These are phyloP conservation scores for Auricularia auricula-judae DNA, from an alignment of 768 basidiomycete genomes.

Conservation along the genomic window DNA sequence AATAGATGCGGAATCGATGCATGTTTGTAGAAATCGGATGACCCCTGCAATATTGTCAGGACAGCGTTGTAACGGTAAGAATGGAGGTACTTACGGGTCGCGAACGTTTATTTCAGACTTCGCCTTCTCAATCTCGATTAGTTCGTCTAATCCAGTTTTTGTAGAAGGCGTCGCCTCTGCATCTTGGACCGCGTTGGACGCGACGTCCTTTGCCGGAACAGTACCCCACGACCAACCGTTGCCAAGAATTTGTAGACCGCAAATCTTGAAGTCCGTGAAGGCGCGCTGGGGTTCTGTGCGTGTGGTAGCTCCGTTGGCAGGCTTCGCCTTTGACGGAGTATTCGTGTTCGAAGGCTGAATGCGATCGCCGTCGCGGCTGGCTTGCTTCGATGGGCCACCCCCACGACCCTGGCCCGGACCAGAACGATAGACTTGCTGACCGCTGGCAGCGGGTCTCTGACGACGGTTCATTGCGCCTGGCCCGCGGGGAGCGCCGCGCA, in stretches of 20 bases:
- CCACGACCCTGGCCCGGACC: neutral
- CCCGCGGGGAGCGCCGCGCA: neutral
- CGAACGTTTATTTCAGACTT: too few species aligned
- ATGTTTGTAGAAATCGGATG: conserved; percentile 2
- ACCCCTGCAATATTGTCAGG: neutral
- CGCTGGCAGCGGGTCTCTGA: neutral
- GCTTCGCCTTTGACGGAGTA: too few species aligned
- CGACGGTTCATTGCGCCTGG: neutral
- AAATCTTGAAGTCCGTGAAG: conserved; percentile 95
- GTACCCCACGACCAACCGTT: conserved; percentile 83
- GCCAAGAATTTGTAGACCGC: conserved; percentile 76
- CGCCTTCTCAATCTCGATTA: too few species aligned
- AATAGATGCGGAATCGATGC: conserved; percentile 82
- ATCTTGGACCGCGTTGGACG: too few species aligned
- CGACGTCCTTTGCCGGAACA: neutral
- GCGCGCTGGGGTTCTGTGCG: conserved; percentile 76
- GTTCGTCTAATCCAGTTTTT: too few species aligned
- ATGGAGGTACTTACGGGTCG: too few species aligned
- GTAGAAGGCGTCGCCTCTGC: too few species aligned
- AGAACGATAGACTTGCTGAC: neutral
- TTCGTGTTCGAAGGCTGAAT: neutral
- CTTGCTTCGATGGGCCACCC: neutral
- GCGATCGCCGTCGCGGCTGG: neutral
- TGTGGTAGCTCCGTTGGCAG: conserved; percentile 42
- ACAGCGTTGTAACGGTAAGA: neutral